phyloP scores from a whole-genome alignment of 441 rosid genomes.

The Jatropha multifida region DNA sequence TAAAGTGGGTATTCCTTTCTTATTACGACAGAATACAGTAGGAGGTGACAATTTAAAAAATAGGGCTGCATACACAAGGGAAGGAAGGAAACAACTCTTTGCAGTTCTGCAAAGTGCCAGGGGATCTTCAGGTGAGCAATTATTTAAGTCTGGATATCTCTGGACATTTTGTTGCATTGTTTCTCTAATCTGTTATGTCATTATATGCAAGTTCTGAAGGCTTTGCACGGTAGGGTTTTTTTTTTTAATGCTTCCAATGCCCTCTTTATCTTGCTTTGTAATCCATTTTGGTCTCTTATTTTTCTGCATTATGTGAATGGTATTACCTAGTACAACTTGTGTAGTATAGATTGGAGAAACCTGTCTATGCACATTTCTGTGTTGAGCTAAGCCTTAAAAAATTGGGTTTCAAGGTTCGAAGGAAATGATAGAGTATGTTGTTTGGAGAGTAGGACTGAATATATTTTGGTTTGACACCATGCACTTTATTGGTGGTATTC shows the following conservation, averaged over 20 bases:
- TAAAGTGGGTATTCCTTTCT: slow-evolving; percentile 22
- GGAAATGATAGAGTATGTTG: not conserved
- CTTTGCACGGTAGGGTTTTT: slow-evolving; percentile 1
- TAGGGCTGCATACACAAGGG: slow-evolving; percentile 89
- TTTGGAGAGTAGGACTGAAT: not conserved
- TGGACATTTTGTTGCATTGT: slow-evolving; percentile 7
- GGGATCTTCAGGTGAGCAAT: slow-evolving; percentile 92
- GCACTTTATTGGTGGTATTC: not conserved
- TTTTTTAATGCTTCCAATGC: not conserved
- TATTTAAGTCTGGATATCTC: slow-evolving; percentile 20
- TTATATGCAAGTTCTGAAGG: slow-evolving; percentile 11
- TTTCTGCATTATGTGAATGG: slow-evolving; percentile 1
- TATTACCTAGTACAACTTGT: not conserved
- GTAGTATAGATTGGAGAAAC: not conserved
- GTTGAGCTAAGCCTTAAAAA: not conserved
- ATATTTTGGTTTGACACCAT: not conserved
- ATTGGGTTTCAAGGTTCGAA: not conserved
- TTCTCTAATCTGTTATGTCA: slow-evolving; percentile 8
- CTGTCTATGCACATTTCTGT: not conserved
- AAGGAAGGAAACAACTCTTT: slow-evolving; percentile 98
- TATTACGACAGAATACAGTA: slow-evolving; percentile 56
- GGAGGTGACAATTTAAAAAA: slow-evolving; percentile 68
- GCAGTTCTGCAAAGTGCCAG: slow-evolving; percentile 98
- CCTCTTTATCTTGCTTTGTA: not conserved
- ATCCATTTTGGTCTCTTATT: not conserved